Percentiles rank a stretch among this genome's conserved stretches.
phyloP scores from a whole-genome alignment of 2,329 filamentous ascomycete genomes.

The Ceratocystis cubensis region DNA sequence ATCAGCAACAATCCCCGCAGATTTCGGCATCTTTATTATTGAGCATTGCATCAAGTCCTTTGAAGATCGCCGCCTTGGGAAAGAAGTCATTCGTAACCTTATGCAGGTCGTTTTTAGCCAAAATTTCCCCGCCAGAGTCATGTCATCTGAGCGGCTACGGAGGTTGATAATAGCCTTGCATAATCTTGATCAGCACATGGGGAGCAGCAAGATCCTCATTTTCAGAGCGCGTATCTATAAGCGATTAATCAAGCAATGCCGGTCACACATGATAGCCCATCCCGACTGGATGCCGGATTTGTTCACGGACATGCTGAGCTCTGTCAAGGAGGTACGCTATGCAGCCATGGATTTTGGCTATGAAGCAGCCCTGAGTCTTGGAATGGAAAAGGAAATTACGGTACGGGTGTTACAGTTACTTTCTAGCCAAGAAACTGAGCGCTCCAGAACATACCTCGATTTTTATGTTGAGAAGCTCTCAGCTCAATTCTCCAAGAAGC shows the following conservation, averaged over 20 bases:
- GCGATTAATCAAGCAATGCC: constrained; percentile 60
- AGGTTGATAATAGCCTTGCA: constrained; percentile 59
- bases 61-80: constrained; percentile 54
- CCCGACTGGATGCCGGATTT: constrained; percentile 72
- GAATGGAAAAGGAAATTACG: constrained; percentile 54
- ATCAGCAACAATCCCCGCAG: constrained; percentile 55
- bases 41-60: constrained; percentile 68
- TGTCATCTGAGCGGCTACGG: constrained; percentile 58
- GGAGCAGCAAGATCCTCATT: constrained; percentile 68
- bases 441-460: constrained; percentile 52
- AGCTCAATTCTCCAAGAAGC: constrained; percentile 53
- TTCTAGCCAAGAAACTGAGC: constrained; percentile 26
- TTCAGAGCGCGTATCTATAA: constrained; percentile 69
- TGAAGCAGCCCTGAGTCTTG: constrained; percentile 55
- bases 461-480: constrained; percentile 56
- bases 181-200: constrained; percentile 58
- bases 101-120: constrained; percentile 72
- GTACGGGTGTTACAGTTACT: constrained; percentile 54
- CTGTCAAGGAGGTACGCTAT: constrained; percentile 59
- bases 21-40: constrained; percentile 68
- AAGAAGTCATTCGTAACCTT: constrained; percentile 65
- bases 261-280: constrained; percentile 55
- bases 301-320: constrained; percentile 69
- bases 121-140: constrained; percentile 60
- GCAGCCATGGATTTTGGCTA: constrained; percentile 64